These are phyloP conservation scores for Fusarium cyanostomum DNA, from an alignment of 2,329 filamentous ascomycete genomes.

Conservation along the genomic window DNA sequence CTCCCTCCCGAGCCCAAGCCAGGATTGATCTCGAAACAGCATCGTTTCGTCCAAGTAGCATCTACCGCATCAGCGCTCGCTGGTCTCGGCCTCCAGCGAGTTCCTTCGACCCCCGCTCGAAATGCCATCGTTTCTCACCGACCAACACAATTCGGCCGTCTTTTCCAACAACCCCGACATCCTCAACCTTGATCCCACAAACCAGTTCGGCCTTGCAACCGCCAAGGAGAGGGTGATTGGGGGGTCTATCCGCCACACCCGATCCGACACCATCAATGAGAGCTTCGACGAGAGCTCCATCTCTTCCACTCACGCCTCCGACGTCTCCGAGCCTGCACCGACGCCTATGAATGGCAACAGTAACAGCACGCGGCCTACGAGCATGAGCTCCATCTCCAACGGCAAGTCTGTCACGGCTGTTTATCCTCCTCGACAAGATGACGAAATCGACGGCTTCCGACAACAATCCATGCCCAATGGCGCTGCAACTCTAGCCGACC, in stretches of 20 bases:
- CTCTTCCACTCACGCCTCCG: slow-evolving; percentile 62
- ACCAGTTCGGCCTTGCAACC: slow-evolving; percentile 49
- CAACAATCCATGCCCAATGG: slow-evolving; percentile 44
- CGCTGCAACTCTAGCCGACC: slow-evolving; percentile 43
- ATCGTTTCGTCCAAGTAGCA: slow-evolving; percentile 39
- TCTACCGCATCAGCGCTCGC: slow-evolving; percentile 39
- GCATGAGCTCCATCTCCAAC: slow-evolving; percentile 68
- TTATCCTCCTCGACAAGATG: slow-evolving; percentile 43
- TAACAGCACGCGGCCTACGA: slow-evolving; percentile 57
- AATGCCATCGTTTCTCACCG: slow-evolving; percentile 66
- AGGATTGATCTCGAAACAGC: slow-evolving; percentile 32
- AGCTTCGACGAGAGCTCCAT: slow-evolving; percentile 65
- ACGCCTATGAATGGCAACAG: slow-evolving; percentile 56
- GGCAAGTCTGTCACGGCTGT: slow-evolving; percentile 56
- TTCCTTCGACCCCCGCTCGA: slow-evolving; percentile 45
- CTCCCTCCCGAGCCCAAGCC: slow-evolving; percentile 12
- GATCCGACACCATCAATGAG: slow-evolving; percentile 59
- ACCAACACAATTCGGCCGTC: slow-evolving; percentile 55
- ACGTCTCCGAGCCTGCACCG: slow-evolving; percentile 57
- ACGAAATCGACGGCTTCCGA: slow-evolving; percentile 32
- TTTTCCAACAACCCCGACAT: slow-evolving; percentile 55
- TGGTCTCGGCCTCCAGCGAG: slow-evolving; percentile 38
- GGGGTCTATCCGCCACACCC: slow-evolving; percentile 51
- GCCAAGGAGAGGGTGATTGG: slow-evolving; percentile 50
- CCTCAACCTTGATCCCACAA: slow-evolving; percentile 55